Evolutionary conservation across 495 filamentous ascomycete genomes (phyloP), one percentile per base, ranked within the genome.

Genomic region (Hypoxylon cercidicola): DNA sequence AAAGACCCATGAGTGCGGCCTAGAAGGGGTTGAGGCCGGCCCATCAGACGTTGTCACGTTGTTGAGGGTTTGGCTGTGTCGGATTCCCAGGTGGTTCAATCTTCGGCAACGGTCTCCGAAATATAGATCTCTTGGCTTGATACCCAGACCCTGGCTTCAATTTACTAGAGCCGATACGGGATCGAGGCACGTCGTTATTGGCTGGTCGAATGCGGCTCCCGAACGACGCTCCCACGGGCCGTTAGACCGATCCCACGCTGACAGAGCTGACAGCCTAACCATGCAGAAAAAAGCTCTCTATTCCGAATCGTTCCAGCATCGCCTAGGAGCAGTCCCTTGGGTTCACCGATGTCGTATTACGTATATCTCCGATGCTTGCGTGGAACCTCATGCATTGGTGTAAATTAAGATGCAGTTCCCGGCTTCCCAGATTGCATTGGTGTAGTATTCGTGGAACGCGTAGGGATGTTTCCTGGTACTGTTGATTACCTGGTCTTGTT

Each of bases 161-260:
- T 55, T 63, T 63, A 59, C 48, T 59, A 63, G 58, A 62, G 40
- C 58, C 64, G 54, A 59, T 46, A 57, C 35, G 43, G 48, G 48
- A 50, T 35, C 54, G 52, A 46, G 30, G 10, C 18, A 48, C 25
- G 44, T 49, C 28, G 41, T 43, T 54, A 67, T 62, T 67, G 58
- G 64, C 23, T 19, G 57, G 40, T 15, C 18, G 32, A 49, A 62
- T 67, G 64, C 52, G 64, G 64, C 64, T 67, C 64, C 58, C 54
- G 53, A 28, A 49, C 40, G 64, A 59, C 68, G 71, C 71, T 68
- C 69, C 64, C 68, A 32, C 71, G 71, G 71, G 21, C 71, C 71
- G 71, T 66, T 65, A 40, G 61, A 49, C 71, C 71, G 71, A 62
- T 58, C 53, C 46, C 28, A 62, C 64, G 57, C 53, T 58, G 64